Evolutionary conservation across 176 grass and related monocot genomes (phyloP).

Genomic region (Cenchrus americanus): DNA sequence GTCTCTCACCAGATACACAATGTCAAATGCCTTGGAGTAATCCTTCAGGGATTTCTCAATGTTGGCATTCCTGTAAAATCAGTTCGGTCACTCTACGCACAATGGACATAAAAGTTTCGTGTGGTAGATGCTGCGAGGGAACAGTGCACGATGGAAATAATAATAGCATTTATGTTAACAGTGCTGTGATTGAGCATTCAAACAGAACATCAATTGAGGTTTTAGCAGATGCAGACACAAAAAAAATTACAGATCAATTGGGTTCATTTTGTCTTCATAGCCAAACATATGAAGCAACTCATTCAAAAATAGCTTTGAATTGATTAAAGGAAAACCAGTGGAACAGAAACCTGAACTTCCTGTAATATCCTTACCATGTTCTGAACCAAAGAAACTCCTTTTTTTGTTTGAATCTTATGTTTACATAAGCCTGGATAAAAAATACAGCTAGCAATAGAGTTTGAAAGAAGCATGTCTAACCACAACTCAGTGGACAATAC

Average conservation of each 20-base stretch:
- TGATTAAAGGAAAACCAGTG: slow-evolving; percentile 25
- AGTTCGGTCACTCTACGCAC: neutral
- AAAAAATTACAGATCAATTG: neutral
- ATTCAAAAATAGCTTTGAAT: slow-evolving; percentile 17
- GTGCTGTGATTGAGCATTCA: neutral
- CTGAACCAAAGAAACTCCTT: neutral
- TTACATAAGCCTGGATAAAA: neutral
- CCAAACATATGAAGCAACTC: slow-evolving; percentile 12
- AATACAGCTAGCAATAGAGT: neutral
- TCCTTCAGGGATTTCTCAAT: slow-evolving; percentile 76
- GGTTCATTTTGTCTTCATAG: neutral
- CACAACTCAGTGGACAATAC: neutral
- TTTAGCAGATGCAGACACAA: neutral
- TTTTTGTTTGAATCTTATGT: neutral
- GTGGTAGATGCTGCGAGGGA: neutral
- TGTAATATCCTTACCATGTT: slow-evolving; percentile 24
- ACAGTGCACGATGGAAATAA: neutral
- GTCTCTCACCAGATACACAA: slow-evolving; percentile 79
- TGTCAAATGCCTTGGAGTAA: slow-evolving; percentile 81
- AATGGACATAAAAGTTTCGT: neutral
- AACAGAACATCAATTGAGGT: neutral
- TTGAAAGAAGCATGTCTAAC: neutral
- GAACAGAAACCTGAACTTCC: slow-evolving; percentile 17
- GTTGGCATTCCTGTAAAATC: slow-evolving; percentile 74
- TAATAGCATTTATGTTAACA: neutral